These are phyloP conservation scores for Pestalotiopsis sp. DNA, from an alignment of 2,329 filamentous ascomycete species.

Conservation along the genomic window DNA sequence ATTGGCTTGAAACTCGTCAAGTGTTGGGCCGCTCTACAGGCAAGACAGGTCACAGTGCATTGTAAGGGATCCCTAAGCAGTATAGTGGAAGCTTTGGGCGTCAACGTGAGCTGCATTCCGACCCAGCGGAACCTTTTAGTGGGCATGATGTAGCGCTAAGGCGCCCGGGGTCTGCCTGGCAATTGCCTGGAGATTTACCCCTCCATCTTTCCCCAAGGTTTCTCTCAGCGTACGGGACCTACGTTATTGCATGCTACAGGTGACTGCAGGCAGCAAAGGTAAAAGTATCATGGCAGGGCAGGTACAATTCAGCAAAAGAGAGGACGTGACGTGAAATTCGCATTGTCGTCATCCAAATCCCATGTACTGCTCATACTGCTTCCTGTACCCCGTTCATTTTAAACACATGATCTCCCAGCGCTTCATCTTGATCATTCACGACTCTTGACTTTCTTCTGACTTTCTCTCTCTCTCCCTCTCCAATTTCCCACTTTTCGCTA, in stretches of 20 bases:
- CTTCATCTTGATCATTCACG: background rate
- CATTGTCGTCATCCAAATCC: conserved; percentile 9
- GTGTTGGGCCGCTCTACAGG: background rate
- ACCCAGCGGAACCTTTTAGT: conserved; percentile 1
- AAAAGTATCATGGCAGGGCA: background rate
- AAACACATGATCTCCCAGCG: background rate
- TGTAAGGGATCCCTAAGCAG: background rate
- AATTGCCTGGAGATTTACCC: background rate
- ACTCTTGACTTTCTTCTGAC: background rate
- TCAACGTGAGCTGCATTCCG: conserved; percentile 11
- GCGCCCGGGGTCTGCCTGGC: background rate
- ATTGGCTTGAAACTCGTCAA: background rate
- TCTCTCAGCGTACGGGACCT: too few relatives aligned
- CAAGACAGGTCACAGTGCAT: background rate
- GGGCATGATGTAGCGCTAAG: background rate
- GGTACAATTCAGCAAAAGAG: background rate
- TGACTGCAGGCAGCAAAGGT: too few relatives aligned
- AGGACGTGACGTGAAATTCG: background rate
- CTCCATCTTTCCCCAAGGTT: background rate
- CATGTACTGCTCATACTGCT: background rate
- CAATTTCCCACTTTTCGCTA: background rate
- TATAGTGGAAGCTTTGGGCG: conserved; percentile 7
- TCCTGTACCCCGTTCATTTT: background rate
- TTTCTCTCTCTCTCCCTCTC: too few relatives aligned
- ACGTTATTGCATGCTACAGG: too few relatives aligned